Evolutionary conservation across 2,329 filamentous ascomycete genomes (phyloP), one percentile per base, ranked within the genome.

Genomic region (Alternaria viburni): DNA sequence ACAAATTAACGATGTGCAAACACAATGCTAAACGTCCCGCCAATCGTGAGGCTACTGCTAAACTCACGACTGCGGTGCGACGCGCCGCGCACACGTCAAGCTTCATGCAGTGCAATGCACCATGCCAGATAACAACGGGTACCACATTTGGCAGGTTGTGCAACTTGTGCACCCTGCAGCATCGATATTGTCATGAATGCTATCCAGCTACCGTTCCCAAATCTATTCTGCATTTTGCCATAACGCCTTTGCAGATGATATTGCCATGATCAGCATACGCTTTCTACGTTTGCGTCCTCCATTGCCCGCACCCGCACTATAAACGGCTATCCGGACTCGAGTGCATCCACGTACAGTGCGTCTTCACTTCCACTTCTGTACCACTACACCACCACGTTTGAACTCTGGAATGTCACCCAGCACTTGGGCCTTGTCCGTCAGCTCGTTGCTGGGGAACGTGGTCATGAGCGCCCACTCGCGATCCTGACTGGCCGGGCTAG

Each of bases 381-480:
- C 84, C 32, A 87, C 82, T n/a, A 85, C 83, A 1, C 84, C 85
- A 23, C 85, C 85, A 13, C 84, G 78, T 80, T 84, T 84, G 71
- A 85, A 83, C 63, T 85, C 83, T 4, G 76, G 65, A 74, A 85
- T 79, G 55, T 85, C 85, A 45, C 81, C 84, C 65, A 83, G 71
- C 59, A 75, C 81, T 67, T 76, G 79, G 50, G 76, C 72, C 79
- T 89, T 90, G 73, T 96, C 91, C 2, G 86, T 89, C 67, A 95
- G 87, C 57, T 95, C 91, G 81, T 93, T 93, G 74, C 88, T 93
- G 5, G 92, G 92, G 79, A 96, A 96, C 0, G 92, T 95, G 0
- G 92, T 96, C 67, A 90, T 91, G 46, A 96, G 83, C 3, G 92
- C 90, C 85, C 91, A 96, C 5, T 85, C 72, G n/a, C 92, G 86